Percentiles rank a stretch among this genome's conserved stretches.
phyloP scores from a whole-genome alignment of 2,329 filamentous ascomycete genomes.

The Monosporascus ibericus region DNA sequence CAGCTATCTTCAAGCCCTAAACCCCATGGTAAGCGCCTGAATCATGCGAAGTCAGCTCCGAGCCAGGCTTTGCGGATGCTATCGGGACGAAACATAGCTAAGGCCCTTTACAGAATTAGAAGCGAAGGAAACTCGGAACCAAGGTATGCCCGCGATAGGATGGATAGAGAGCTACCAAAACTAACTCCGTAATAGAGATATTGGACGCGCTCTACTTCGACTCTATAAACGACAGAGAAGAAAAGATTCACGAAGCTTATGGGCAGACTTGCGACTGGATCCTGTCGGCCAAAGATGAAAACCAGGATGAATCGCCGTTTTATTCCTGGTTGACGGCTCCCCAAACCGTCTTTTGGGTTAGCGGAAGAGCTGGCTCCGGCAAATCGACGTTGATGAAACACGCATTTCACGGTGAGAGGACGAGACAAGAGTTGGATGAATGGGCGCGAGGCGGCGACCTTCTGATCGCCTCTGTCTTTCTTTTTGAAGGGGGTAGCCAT shows the following conservation, averaged over 20 bases:
- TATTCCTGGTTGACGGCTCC: constrained; percentile 18
- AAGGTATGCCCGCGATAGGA: constrained; percentile 16
- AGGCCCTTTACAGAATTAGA: constrained; percentile 17
- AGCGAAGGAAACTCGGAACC: constrained; percentile 22
- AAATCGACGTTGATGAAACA: constrained; percentile 44
- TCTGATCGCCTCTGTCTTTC: constrained; percentile 31
- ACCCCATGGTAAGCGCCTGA: not conserved
- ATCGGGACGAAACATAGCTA: not conserved
- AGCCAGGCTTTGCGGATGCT: not conserved
- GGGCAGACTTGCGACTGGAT: constrained; percentile 39
- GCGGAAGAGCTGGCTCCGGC: constrained; percentile 39
- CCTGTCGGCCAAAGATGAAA: constrained; percentile 17
- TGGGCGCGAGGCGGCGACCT: constrained; percentile 28
- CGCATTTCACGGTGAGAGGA: constrained; percentile 23
- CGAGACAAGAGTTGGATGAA: constrained; percentile 18
- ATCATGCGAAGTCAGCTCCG: not conserved
- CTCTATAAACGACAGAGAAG: constrained; percentile 24
- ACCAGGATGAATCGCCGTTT: not conserved
- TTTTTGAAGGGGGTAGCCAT: constrained; percentile 32
- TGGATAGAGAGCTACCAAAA: not conserved
- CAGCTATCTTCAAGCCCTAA: constrained; percentile 18
- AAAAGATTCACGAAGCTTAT: constrained; percentile 31
- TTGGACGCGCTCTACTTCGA: constrained; percentile 24
- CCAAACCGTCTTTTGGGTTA: constrained; percentile 29
- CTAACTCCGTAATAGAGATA: constrained; percentile 18